Evolutionary conservation across 1,284 basidiomycete species (phyloP).

Genomic region (Entoloma clypeatum): DNA sequence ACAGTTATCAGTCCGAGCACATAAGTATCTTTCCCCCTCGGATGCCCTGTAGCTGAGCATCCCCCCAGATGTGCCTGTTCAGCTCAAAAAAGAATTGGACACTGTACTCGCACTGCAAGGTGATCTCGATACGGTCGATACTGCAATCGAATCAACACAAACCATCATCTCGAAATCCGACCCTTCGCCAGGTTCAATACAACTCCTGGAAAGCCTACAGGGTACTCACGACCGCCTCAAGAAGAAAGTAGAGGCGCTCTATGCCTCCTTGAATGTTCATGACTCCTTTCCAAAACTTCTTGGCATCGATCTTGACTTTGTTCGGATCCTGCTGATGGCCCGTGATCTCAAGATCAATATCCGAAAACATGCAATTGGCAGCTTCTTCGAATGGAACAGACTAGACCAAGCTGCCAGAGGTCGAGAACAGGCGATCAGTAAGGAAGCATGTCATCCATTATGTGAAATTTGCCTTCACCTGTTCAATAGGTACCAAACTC

Average conservation of each 20-base stretch:
- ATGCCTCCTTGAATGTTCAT: conserved; percentile 33
- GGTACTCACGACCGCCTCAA: conserved; percentile 18
- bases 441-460: conserved; percentile 5
- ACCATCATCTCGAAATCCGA: conserved; percentile 10
- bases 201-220: conserved; percentile 20
- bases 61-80: conserved; percentile 29
- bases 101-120: conserved; percentile 32
- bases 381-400: conserved; percentile 38
- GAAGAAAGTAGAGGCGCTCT: conserved; percentile 26
- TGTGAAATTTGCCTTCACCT: neutral
- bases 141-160: conserved; percentile 16
- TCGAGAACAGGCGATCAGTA: conserved; percentile 30
- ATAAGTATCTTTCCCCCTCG: conserved; percentile 21
- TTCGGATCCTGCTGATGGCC: conserved; percentile 29
- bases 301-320: conserved; percentile 29
- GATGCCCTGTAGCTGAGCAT: neutral
- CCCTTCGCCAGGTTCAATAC: conserved; percentile 6
- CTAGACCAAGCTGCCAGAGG: conserved; percentile 33
- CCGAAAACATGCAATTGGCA: conserved; percentile 29
- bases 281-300: conserved; percentile 30
- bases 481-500: conserved; percentile 31
- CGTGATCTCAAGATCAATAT: conserved; percentile 38
- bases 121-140: conserved; percentile 28
- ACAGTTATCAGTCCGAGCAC: conserved; percentile 28
- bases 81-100: conserved; percentile 36